Evolutionary conservation across 2,329 filamentous ascomycete genomes (phyloP), one percentile per base, ranked within the genome.

Genomic region (Diaporthe sp.): DNA sequence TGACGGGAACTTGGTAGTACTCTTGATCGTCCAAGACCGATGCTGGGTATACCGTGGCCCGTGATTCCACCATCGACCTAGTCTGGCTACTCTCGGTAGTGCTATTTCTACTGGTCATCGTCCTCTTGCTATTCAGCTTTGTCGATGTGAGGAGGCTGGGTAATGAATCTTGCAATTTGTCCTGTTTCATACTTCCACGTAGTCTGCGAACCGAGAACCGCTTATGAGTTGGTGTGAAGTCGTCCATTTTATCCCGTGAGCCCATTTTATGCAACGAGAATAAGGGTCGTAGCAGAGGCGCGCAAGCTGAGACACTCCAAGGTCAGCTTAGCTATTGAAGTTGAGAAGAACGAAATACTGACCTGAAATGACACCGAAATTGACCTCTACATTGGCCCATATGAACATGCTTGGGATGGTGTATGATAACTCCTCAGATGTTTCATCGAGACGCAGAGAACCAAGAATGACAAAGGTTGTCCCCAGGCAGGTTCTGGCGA

Each of bases 301-400:
- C 65, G 31, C 65, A 68, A 20, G 65, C 65, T 68, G n/a, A 7
- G 6, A 22, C 6, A n/a, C 22, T 37, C n/a, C 25, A 25, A 10
- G 7, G 47, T 68, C 22, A 53, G 47, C 65, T 37, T 3, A 25
- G 47, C 31, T 25, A 13, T 13, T 20, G 13, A 37, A 17, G 9
- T 17, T 6, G 2, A 10, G 44, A 39, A 4, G 4, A 51, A 22
- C 3, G 15, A 28, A 25, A 12, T 10, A 53, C 65, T 42, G 20
- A 68, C 65, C 65, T 68, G 65, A n/a, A 39, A 68, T 22, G 22
- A 68, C 65, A 39, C 65, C 65, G 15, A 68, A 68, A 9, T 68
- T 68, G 34, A 68, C 65, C 65, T 68, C 65, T 15, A 68, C 65
- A 8, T 68, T 68, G 22, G 65, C 47, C 65, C 65, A 68, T 10